These are phyloP conservation scores for Colletotrichum navitas DNA, from an alignment of 2,329 filamentous ascomycete genomes.

Conservation along the genomic window DNA sequence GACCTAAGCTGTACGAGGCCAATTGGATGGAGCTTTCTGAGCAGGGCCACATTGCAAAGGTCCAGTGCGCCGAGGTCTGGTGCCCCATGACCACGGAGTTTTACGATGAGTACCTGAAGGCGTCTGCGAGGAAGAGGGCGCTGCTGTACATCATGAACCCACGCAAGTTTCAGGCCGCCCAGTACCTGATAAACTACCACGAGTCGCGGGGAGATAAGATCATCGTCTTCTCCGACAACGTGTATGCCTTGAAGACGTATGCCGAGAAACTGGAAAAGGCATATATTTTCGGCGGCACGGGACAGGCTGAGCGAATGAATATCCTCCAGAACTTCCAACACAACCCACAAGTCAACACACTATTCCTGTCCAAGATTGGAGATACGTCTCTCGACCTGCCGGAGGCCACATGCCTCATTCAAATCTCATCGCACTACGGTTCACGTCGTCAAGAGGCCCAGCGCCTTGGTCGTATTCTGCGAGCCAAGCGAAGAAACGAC, in stretches of 20 bases:
- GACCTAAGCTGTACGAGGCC: constrained; percentile 96
- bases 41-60: constrained; percentile 95
- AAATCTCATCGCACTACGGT: constrained; percentile 97
- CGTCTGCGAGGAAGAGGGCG: constrained; percentile 63
- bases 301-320: constrained; percentile 84
- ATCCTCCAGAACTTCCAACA: constrained; percentile 97
- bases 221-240: constrained; percentile 98
- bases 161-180: constrained; percentile 94
- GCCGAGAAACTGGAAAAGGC: constrained; percentile 86
- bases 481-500: constrained; percentile 95
- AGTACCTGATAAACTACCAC: constrained; percentile 98
- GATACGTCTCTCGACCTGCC: constrained; percentile 98
- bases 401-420: constrained; percentile 95
- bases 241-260: constrained; percentile 90
- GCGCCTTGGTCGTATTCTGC: constrained; percentile 89
- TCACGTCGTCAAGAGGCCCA: constrained; percentile 97
- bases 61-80: constrained; percentile 99
- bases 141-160: constrained; percentile 96
- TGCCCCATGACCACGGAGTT: constrained; percentile 99
- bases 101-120: constrained; percentile 90
- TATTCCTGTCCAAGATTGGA: constrained; percentile 97
- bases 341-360: constrained; percentile 88
- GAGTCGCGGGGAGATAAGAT: constrained; percentile 96
- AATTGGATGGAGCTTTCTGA: constrained; percentile 99
- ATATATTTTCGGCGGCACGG: constrained; percentile 91